phyloP scores from a whole-genome alignment of 2,329 filamentous ascomycete genomes.

The Aspergillus uvarum region DNA sequence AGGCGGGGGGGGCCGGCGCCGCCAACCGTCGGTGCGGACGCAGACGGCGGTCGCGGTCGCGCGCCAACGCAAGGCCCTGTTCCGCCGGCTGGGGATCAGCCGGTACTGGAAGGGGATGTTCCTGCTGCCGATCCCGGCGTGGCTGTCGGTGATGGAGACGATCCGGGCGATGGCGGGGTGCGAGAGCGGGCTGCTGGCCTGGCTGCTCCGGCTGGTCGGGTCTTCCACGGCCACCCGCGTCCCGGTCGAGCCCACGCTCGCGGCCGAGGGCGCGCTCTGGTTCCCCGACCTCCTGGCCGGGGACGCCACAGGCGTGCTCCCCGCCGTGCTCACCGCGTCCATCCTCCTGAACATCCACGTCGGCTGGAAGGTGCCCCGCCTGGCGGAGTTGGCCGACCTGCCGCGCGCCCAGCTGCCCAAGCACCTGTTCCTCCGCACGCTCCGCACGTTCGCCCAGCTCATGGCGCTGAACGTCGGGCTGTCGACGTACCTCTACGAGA shows the following conservation, averaged over 20 bases:
- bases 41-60: background rate
- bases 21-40: background rate
- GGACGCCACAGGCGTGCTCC: conserved; percentile 53
- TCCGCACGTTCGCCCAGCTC: conserved; percentile 36
- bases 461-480: conserved; percentile 43
- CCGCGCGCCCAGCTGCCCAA: conserved; percentile 28
- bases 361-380: conserved; percentile 29
- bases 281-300: conserved; percentile 57
- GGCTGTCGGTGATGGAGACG: conserved; percentile 49
- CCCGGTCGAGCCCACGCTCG: conserved; percentile 50
- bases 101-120: conserved; percentile 34
- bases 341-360: conserved; percentile 50
- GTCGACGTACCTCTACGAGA: conserved; percentile 29
- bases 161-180: conserved; percentile 50
- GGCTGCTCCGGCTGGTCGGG: conserved; percentile 31
- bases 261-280: conserved; percentile 60
- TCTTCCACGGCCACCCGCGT: conserved; percentile 13
- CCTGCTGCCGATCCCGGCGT: conserved; percentile 48
- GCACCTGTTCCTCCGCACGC: conserved; percentile 22
- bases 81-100: conserved; percentile 35
- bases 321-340: conserved; percentile 48
- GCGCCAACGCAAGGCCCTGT: conserved; percentile 24
- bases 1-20: background rate
- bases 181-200: conserved; percentile 41
- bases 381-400: conserved; percentile 27